These are phyloP conservation scores for Globisporangium emineosum DNA, from an alignment of 352 stramenopile genomes.

Conservation along the genomic window DNA sequence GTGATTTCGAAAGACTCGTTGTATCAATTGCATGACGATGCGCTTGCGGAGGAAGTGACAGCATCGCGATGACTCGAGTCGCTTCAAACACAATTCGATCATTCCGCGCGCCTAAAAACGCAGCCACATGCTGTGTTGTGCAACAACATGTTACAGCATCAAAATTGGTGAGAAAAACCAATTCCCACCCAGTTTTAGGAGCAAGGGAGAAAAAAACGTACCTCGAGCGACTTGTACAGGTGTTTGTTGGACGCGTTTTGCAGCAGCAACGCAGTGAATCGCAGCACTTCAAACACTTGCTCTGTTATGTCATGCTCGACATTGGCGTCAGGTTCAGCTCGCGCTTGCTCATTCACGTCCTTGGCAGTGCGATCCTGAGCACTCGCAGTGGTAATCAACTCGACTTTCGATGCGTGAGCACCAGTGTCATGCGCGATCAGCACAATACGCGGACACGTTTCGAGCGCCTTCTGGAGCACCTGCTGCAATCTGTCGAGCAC, in stretches of 20 bases:
- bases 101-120: slow-evolving; percentile 60
- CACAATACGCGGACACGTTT: slow-evolving; percentile 41
- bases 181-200: neutral
- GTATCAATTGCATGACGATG: slow-evolving; percentile 66
- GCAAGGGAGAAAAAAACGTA: slow-evolving; percentile 13
- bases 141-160: slow-evolving; percentile 20
- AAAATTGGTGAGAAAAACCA: neutral
- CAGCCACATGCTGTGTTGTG: slow-evolving; percentile 10
- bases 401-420: neutral
- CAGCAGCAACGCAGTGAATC: slow-evolving; percentile 70
- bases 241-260: slow-evolving; percentile 83
- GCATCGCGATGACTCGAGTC: slow-evolving; percentile 68
- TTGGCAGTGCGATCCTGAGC: slow-evolving; percentile 15
- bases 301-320: slow-evolving; percentile 43
- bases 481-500: slow-evolving; percentile 60
- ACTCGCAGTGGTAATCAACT: neutral
- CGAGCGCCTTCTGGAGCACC: slow-evolving; percentile 40
- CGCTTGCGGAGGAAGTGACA: slow-evolving; percentile 61
- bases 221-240: slow-evolving; percentile 58
- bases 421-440: slow-evolving; percentile 25
- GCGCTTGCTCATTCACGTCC: slow-evolving; percentile 9
- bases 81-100: slow-evolving; percentile 69
- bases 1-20: slow-evolving; percentile 40
- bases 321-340: slow-evolving; percentile 15
- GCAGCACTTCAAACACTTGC: slow-evolving; percentile 65